Base-by-base conservation (phyloP, 495 filamentous ascomycete species). In the Massariosphaeria phaeospora region DNA sequence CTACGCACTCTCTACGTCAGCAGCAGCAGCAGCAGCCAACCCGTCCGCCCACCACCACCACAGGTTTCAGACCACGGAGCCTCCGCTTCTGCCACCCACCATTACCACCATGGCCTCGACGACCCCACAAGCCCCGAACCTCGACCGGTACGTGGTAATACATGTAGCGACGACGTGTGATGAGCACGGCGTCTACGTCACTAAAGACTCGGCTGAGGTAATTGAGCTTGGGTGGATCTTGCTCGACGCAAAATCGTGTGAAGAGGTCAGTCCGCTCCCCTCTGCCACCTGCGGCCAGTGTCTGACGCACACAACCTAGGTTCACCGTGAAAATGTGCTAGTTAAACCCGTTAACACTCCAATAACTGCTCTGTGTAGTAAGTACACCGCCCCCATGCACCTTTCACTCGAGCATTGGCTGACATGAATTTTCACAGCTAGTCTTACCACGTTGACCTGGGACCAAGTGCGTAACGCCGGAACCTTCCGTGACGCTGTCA, bases 161-260 rank as follows among this genome's bases (percentile, higher is more conserved):
- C 93, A 97, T 73, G 91, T 97, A 62, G 93, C 94, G 55, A 98
- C 94, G 26, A 98, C 93, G 60, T 97, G 93, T 73, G 93, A 97
- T 71, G 93, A 98, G 66, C 93, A 98, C 73, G 93, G 93, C 53
- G 94, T 98, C 51, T 98, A 97, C 73, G 93, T 98, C 45, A 97
- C 94, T 29, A 96, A 96, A 75, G 93, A 98, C 69, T 96, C 91
- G 31, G 94, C 93, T 52, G 93, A 98, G 73, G 94, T 98, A 47
- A 97, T 98, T 70, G 93, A 98, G 78, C 77, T 98, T 64, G 93
- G 93, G 40, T 98, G 93, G 94, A 94, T 97, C 62, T 71, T 98
- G 57, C 77, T 97, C 52, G 90, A 98, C 71, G 83, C 89, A 48
- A 89, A 91, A 73, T 83, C 79, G 42, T 85, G 88, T 59, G 90